Evolutionary conservation across 129 eudicot species (phyloP).

Genomic region (Apium graveolens): DNA sequence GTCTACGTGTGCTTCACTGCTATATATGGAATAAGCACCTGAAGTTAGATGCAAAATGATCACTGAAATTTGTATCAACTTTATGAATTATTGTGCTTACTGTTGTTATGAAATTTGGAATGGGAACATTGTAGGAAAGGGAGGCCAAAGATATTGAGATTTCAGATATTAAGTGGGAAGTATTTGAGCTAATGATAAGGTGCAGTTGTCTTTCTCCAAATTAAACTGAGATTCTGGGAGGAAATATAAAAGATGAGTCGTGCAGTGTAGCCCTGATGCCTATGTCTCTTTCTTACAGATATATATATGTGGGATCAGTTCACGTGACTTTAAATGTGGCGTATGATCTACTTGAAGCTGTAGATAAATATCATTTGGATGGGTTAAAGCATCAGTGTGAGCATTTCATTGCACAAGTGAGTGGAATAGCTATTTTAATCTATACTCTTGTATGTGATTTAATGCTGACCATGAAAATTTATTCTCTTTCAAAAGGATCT

Average conservation of each 20-base stretch:
- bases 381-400: conserved; percentile 89
- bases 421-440: not conserved
- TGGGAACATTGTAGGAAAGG: conserved; percentile 47
- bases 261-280: not conserved
- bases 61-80: not conserved
- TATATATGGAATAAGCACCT: not conserved
- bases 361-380: conserved; percentile 77
- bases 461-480: not conserved
- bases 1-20: not conserved
- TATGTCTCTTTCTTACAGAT: conserved; percentile 34
- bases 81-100: not conserved
- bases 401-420: conserved; percentile 69
- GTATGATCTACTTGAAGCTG: conserved; percentile 76
- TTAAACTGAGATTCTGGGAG: not conserved
- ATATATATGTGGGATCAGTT: conserved; percentile 80
- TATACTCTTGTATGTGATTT: not conserved
- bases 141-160: conserved; percentile 80
- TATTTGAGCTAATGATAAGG: conserved; percentile 98
- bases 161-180: conserved; percentile 82
- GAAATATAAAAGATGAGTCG: not conserved
- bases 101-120: not conserved
- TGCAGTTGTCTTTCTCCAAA: conserved; percentile 5
- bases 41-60: not conserved
- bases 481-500: too few relatives aligned
- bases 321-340: conserved; percentile 56